Base-by-base conservation (phyloP, 2,329 filamentous ascomycete genomes). In the Aureobasidium sp. region DNA sequence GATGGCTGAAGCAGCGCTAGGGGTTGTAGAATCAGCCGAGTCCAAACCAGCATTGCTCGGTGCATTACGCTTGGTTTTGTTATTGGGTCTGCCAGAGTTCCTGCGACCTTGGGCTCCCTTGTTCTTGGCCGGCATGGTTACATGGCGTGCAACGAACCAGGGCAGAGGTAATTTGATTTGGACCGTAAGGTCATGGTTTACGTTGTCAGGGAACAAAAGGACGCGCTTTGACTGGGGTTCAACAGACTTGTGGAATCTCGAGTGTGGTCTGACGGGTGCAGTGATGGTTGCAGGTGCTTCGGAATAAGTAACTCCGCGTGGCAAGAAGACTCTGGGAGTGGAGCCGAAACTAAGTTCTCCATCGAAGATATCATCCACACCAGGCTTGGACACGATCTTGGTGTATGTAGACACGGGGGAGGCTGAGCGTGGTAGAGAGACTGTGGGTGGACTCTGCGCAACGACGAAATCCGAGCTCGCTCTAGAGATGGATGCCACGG, bases 371-470 rank as follows among this genome's bases (percentile, higher is more conserved):
- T 63, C 55, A 35, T 73, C 71, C 24, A 71, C 67, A 19, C 64
- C 66, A 17, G 66, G 66, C 58, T 72, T 73, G 16, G 71, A 70
- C 11, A 62, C 60, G 4, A 65, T 58, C n/a, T 69, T 68, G n/a
- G 27, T 21, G 16, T 24, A 35, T 6, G 34, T 40, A n/a, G 25
- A 37, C 17, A 48, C 49, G 5, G 45, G 27, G 16, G 58, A 60
- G 42, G 59, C 56, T 10, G 52, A 58, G 52, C 55, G 60, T 56
- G 84, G 87, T 6, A 91, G 72, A 11, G 85, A 88, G 2, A 93
- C 86, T 0, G 86, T 87, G 4, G 86, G 84, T 66, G 84, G 85
- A 60, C 82, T 88, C 19, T 44, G 84, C 82, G 57, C 85, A 79
- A 34, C 88, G 78, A 45, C 80, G 78, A 53, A 85, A 64, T 53